Evolutionary conservation across 768 basidiomycete species (phyloP), one percentile per base, ranked within the genome.

Genomic region (Panus rudis): DNA sequence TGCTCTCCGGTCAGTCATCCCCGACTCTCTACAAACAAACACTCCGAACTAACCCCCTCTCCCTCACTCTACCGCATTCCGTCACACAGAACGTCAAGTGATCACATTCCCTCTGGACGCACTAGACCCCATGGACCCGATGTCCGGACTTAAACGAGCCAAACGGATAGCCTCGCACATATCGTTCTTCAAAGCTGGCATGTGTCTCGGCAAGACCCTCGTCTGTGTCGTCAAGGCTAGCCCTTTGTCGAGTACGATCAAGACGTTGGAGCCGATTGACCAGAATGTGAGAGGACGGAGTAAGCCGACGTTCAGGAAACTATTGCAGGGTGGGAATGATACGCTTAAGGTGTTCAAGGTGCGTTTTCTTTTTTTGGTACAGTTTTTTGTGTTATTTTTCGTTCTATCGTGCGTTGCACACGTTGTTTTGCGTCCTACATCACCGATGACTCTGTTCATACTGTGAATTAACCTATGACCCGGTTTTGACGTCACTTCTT

Each of bases 151-250:
- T 46, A 96, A 92, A 64, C 81, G 93, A 10, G 93, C 91, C 2
- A 96, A 96, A 64, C 79, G 91, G 45, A 92, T 98, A 56, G 89
- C 94, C 0, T 86, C 91, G 0, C 93, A 97, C 61, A 98, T 92
- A 0, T 85, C 91, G 2, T 98, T 98, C 68, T 98, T 99, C 78
- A 98, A 98, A 64, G 85, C 90, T 7, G 96, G 96, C 0, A 76
- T 84, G 33, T 99, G 94, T 59, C 72, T 98, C 20, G 90, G 88
- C 27, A 78, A 83, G 46, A 88, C 89, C 14, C 76, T 99, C 10
- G 92, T 99, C 37, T 98, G 96, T 58, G 86, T 98, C 35, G 94
- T 98, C 58, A 99, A 98, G 67, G 88, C 91, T 1, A 90, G 85
- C 50, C 90, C 91, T 41, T 67, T 96, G 40, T 94, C 92, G 14